phyloP scores from a whole-genome alignment of 1,139 yeast genomes.

The Diutina mesorugosa region DNA sequence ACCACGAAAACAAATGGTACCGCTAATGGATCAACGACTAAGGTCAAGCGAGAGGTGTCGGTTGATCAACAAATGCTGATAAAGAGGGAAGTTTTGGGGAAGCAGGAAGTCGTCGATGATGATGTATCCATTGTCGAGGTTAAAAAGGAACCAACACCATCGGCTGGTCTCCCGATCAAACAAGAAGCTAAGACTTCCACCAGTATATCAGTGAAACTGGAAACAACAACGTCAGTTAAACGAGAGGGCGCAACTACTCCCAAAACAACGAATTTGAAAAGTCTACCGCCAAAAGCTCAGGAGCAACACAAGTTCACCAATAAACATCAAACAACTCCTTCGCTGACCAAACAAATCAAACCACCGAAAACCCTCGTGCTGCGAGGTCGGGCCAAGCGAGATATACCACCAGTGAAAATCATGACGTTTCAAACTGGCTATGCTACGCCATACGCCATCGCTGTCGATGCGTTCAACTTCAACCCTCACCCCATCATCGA shows the following conservation, averaged over 20 bases:
- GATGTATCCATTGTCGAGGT: no score
- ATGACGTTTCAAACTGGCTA: conserved; percentile 24
- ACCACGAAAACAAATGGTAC: not conserved
- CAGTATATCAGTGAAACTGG: no score
- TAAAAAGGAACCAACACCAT: no score
- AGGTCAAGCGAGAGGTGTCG: not conserved
- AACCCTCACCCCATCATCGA: conserved; percentile 30
- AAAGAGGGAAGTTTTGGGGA: not conserved
- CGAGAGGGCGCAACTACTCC: not conserved
- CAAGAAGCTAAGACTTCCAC: no score
- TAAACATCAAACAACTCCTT: not conserved
- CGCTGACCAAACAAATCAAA: not conserved
- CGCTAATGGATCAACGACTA: not conserved
- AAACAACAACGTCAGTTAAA: not conserved
- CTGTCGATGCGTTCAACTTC: conserved; percentile 62
- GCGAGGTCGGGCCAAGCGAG: not conserved
- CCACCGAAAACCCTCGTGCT: not conserved
- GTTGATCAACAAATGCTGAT: not conserved
- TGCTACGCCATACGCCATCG: conserved; percentile 17
- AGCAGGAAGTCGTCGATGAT: no score
- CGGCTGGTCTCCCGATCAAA: no score
- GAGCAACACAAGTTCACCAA: not conserved
- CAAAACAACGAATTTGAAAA: not conserved
- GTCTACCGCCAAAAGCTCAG: not conserved
- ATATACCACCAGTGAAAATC: conserved; percentile 42